These are phyloP conservation scores for Thinopyrum elongatum DNA, from an alignment of 176 grass and related monocot species.

Conservation along the genomic window DNA sequence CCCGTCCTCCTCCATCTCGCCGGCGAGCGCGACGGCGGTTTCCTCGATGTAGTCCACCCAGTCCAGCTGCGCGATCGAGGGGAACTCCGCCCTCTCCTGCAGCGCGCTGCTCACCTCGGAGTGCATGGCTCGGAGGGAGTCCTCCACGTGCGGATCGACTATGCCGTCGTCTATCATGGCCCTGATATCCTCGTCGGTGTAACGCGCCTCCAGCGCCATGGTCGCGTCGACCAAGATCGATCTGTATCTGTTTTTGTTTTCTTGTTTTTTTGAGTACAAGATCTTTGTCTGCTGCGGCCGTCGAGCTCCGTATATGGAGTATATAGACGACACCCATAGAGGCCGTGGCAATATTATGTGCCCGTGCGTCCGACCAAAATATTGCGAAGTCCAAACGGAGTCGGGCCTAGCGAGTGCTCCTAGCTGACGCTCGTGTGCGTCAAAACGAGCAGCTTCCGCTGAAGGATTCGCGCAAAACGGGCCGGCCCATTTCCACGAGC, in stretches of 20 bases:
- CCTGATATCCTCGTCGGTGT: neutral
- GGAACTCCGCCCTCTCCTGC: neutral
- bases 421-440: too few relatives aligned
- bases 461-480: too few relatives aligned
- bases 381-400: too few relatives aligned
- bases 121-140: neutral
- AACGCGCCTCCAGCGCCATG: neutral
- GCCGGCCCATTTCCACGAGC: too few relatives aligned
- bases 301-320: too few relatives aligned
- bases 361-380: too few relatives aligned
- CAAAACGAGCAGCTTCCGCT: too few relatives aligned
- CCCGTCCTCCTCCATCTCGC: neutral
- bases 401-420: too few relatives aligned
- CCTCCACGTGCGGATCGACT: neutral
- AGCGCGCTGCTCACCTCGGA: neutral
- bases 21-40: neutral
- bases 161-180: neutral
- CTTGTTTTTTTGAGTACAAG: too few relatives aligned
- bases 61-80: constrained; percentile 3
- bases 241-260: neutral
- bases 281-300: too few relatives aligned
- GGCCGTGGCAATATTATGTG: too few relatives aligned
- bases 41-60: neutral
- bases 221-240: neutral
- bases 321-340: too few relatives aligned